Evolutionary conservation across 1,284 basidiomycete genomes (phyloP).

Genomic region (Cutaneotrichosporon cavernicola): DNA sequence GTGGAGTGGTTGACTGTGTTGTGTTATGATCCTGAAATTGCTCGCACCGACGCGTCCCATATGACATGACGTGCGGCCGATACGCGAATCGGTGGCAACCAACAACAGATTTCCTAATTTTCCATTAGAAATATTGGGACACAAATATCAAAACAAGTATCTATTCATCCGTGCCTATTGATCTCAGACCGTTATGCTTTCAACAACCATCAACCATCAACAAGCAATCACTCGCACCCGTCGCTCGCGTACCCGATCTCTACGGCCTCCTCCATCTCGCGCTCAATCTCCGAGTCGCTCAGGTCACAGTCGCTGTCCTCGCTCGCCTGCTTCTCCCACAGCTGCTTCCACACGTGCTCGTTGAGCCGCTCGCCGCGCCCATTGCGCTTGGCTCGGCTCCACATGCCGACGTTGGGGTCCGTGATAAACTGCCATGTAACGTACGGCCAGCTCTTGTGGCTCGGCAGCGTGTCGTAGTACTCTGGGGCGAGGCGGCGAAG

Average conservation of each 20-base stretch:
- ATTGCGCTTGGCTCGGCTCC: slow-evolving; percentile 56
- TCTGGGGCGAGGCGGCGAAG: slow-evolving; percentile 82
- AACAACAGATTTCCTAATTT: background rate
- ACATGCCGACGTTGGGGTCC: slow-evolving; percentile 74
- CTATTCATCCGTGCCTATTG: background rate
- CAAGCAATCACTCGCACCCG: slow-evolving; percentile 9
- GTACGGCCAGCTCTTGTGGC: slow-evolving; percentile 90
- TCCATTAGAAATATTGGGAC: background rate
- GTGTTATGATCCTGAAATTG: background rate
- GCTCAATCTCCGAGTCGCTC: slow-evolving; percentile 20
- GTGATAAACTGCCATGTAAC: slow-evolving; percentile 92
- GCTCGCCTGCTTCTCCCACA: slow-evolving; percentile 17
- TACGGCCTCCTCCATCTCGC: slow-evolving; percentile 29
- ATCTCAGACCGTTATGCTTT: background rate
- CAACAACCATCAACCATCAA: background rate
- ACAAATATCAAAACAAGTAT: background rate
- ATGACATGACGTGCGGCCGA: background rate
- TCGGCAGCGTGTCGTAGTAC: slow-evolving; percentile 84
- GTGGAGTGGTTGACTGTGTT: background rate
- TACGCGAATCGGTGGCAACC: background rate
- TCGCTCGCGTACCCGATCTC: slow-evolving; percentile 28
- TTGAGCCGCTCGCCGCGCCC: slow-evolving; percentile 43
- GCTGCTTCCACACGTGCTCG: slow-evolving; percentile 40
- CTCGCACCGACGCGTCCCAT: slow-evolving; percentile 2
- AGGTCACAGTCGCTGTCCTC: slow-evolving; percentile 15